phyloP scores from a whole-genome alignment of 768 basidiomycete genomes.

The Austroboletus festivus region DNA sequence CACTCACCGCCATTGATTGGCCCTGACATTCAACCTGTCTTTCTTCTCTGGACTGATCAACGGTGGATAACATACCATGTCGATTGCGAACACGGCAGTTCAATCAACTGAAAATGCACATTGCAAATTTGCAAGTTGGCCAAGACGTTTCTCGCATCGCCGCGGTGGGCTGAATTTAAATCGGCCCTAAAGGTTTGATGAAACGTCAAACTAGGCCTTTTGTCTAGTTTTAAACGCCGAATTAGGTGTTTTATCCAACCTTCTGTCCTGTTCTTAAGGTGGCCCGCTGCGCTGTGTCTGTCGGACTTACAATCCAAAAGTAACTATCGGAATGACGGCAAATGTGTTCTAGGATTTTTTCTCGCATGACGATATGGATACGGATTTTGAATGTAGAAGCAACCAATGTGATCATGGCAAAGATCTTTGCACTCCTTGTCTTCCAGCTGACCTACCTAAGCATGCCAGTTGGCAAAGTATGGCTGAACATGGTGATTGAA shows the following conservation, averaged over 20 bases:
- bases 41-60: too few species aligned
- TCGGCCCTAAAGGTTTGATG: too few species aligned
- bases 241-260: too few species aligned
- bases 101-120: slow-evolving; percentile 49
- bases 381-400: not conserved
- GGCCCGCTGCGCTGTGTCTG: slow-evolving; percentile 40
- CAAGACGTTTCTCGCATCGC: slow-evolving; percentile 41
- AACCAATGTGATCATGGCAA: slow-evolving; percentile 39
- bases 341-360: not conserved
- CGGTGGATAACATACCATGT: too few species aligned
- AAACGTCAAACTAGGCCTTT: too few species aligned
- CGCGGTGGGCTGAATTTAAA: too few species aligned
- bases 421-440: slow-evolving; percentile 47
- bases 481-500: slow-evolving; percentile 51
- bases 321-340: slow-evolving; percentile 24
- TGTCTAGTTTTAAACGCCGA: too few species aligned
- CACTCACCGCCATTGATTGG: too few species aligned
- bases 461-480: slow-evolving; percentile 71
- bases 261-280: too few species aligned
- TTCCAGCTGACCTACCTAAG: slow-evolving; percentile 63
- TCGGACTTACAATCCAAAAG: slow-evolving; percentile 59
- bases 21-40: too few species aligned
- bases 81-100: slow-evolving; percentile 26
- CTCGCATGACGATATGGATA: not conserved
- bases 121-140: slow-evolving; percentile 50